A percentile compares a stretch with the other conserved stretches of the same genome.
These are phyloP conservation scores for Sporobolomyces phaffii DNA, from an alignment of 768 basidiomycete species.

Conservation along the genomic window DNA sequence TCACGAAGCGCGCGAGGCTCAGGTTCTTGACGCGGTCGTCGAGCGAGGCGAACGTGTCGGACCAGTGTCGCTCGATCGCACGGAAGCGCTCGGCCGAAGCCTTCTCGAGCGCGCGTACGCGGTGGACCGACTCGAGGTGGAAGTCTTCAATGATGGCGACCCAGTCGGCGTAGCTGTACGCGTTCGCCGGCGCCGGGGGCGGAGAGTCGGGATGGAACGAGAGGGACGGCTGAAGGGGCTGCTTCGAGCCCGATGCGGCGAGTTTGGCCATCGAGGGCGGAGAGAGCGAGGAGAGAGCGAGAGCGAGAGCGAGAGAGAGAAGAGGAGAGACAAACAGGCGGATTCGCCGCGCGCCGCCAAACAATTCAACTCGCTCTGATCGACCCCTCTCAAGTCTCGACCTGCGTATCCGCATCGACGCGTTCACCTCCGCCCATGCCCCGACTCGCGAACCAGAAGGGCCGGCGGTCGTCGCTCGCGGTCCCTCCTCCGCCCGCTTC, in stretches of 20 bases:
- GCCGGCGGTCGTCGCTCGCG: constrained; percentile 2
- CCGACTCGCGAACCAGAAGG: background rate
- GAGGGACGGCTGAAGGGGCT: background rate
- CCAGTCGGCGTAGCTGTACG: background rate
- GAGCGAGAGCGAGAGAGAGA: too few relatives aligned
- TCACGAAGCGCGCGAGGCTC: constrained; percentile 6
- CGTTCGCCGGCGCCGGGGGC: background rate
- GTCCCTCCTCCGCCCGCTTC: background rate
- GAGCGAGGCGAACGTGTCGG: constrained; percentile 10
- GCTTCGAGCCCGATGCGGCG: background rate
- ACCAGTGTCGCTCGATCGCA: constrained; percentile 11
- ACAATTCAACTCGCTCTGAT: too few relatives aligned
- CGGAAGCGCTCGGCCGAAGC: background rate
- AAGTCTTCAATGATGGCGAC: constrained; percentile 17
- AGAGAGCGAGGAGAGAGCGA: background rate
- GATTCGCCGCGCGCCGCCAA: too few relatives aligned
- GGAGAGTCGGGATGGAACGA: background rate
- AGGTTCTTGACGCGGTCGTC: constrained; percentile 8
- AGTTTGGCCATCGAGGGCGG: background rate
- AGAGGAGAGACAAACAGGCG: too few relatives aligned
- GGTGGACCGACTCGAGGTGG: constrained; percentile 17
- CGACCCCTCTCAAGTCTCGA: too few relatives aligned
- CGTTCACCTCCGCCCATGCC: too few relatives aligned
- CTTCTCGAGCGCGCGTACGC: constrained; percentile 2
- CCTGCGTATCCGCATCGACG: too few relatives aligned